phyloP scores from a whole-genome alignment of 306 rosid genomes.

The Begonia peltatifolia region DNA sequence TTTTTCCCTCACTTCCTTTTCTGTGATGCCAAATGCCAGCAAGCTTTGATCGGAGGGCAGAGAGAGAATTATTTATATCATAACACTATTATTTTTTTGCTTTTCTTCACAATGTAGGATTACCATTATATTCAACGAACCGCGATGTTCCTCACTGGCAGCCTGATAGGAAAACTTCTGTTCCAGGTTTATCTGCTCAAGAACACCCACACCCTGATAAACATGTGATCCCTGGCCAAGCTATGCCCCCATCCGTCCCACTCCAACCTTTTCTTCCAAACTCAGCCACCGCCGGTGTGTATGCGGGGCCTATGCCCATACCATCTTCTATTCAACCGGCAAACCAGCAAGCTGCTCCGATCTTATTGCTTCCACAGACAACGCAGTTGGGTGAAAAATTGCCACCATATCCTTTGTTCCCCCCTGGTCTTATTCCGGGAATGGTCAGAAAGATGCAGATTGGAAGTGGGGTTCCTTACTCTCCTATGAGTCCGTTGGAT shows the following conservation, averaged over 20 bases:
- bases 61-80: too few species aligned
- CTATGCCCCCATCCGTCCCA: slow-evolving; percentile 31
- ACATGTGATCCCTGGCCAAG: slow-evolving; percentile 37
- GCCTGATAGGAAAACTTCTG: slow-evolving; percentile 44
- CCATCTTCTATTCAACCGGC: slow-evolving; percentile 57
- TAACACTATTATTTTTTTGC: not conserved
- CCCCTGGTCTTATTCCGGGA: slow-evolving; percentile 96
- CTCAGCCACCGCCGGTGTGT: slow-evolving; percentile 37
- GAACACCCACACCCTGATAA: slow-evolving; percentile 62
- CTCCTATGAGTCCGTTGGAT: slow-evolving; percentile 75
- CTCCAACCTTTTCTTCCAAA: slow-evolving; percentile 60
- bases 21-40: not conserved
- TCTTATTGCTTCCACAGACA: slow-evolving; percentile 38
- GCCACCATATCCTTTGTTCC: slow-evolving; percentile 88
- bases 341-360: slow-evolving; percentile 43
- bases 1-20: not conserved
- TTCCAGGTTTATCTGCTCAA: slow-evolving; percentile 38
- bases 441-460: slow-evolving; percentile 99
- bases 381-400: slow-evolving; percentile 45
- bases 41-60: too few species aligned
- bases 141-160: slow-evolving; percentile 55
- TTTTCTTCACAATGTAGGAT: slow-evolving; percentile 31
- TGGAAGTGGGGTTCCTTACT: slow-evolving; percentile 95
- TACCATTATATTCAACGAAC: slow-evolving; percentile 32
- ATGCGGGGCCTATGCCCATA: slow-evolving; percentile 47